Base-by-base conservation (phyloP, 1,284 basidiomycete genomes). In the Cutaneotrichosporon sp. region DNA sequence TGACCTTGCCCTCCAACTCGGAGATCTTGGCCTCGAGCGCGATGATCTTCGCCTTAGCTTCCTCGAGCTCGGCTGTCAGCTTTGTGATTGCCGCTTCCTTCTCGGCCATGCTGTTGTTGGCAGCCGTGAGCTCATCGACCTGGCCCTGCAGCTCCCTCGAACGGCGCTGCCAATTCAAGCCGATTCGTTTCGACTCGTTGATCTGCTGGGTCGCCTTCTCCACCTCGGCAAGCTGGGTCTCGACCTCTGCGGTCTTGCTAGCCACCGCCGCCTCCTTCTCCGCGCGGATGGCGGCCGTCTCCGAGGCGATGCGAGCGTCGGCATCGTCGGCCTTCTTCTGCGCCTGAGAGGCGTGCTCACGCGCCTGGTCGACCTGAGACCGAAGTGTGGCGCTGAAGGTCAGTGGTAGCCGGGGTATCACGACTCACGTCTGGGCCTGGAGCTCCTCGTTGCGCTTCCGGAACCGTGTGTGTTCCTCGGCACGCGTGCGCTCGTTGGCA, bases 381-480 rank as follows among this genome's bases (percentile, higher is more conserved):
- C 89, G 86, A 14, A 93, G 79, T 4, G 68, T 58, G 36, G 58
- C 58, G 34, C 74, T 91, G 42, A 90, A 78, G 86, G 89, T 90
- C 30, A 58, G 4, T 55, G 11, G 5, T 13, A 11, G 61, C 46
- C 50, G 40, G 5, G 46, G 16, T 2, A 26, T 2, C 14, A 32
- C n/a, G 4, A 83, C 86, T 69, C 73, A 93, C 90, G 85, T 86
- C 72, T 94, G 91, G 34, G 82, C 82, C 76, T 94, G 90, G 60
- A 95, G 81, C 76, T 89, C 84, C 70, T 90, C 87, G 42, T 94
- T 81, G 68, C 93, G 88, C 65, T 83, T 87, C 78, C 97, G 93
- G 36, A 96, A 81, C 18, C 90, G 86, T 26, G 86, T 83, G 14
- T 90, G 85, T 71, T 92, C 90, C 66, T 92, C 93, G 70, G 88